These are phyloP conservation scores for Passiflora organensis DNA, from an alignment of 345 rosid species.

Conservation along the genomic window DNA sequence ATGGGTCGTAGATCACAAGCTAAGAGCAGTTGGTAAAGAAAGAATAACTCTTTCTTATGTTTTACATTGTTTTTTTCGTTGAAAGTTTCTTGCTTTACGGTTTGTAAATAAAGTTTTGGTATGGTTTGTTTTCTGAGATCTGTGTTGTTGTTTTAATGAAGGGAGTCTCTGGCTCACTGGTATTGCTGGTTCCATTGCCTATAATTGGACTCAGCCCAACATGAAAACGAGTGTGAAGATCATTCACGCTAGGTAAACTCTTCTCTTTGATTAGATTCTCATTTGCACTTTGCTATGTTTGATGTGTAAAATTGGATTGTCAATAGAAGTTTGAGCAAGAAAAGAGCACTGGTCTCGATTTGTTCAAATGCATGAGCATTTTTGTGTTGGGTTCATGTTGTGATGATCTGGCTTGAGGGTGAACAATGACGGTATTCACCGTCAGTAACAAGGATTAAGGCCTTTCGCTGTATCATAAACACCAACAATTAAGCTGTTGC, in stretches of 20 bases:
- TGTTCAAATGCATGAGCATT: too few species aligned
- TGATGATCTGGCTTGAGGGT: too few species aligned
- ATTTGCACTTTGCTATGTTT: too few species aligned
- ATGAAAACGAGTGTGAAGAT: conserved; percentile 97
- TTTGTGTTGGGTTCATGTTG: too few species aligned
- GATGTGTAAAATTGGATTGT: too few species aligned
- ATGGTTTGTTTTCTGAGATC: conserved; percentile 5
- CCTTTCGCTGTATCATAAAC: too few species aligned
- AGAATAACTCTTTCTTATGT: neutral
- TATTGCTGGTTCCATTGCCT: conserved; percentile 75
- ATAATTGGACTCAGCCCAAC: conserved; percentile 89
- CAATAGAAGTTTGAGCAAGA: too few species aligned
- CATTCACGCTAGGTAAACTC: conserved; percentile 78
- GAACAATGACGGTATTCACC: too few species aligned
- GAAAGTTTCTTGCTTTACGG: neutral
- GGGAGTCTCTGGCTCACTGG: conserved; percentile 92
- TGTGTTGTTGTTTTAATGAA: conserved; percentile 12
- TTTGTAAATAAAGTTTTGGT: neutral
- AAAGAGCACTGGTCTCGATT: too few species aligned
- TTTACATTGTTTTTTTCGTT: too few species aligned
- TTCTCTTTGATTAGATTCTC: neutral
- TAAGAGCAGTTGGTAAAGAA: conserved; percentile 88
- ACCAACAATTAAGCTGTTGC: too few species aligned
- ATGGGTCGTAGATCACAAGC: conserved; percentile 89
- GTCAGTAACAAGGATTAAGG: too few species aligned